Base-by-base conservation (phyloP, 805 yeast species). In the Candida broadrunensis region DNA sequence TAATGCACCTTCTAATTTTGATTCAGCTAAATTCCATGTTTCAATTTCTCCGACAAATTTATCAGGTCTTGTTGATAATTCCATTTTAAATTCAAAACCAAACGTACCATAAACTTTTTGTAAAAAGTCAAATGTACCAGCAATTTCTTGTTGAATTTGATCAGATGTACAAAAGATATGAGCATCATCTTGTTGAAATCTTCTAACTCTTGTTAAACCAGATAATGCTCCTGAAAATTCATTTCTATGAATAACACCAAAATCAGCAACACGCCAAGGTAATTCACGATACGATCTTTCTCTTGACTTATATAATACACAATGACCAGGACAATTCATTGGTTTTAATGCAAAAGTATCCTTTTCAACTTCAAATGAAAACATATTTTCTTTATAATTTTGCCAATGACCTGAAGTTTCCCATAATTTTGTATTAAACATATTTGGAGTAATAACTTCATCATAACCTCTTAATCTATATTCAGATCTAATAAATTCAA, bases 101-200 rank as follows among this genome's bases (percentile, higher is more conserved):
- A 93, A 89, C 33, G 85, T 81, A 55, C 97, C 96, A 64, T 93
- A 91, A 26, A 90, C 78, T 54, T 76, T 80, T 58, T 86, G 73
- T 67, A 91, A 75, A 75, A 91, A 90, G 59, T 88, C 95, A 59
- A 91, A 86, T 42, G 87, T 82, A 45, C 83, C 83, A 38, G 80
- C 78, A 50, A 91, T 88, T 72, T 91, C 98, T 39, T 70, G 64
- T 61, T 82, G 95, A 54, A 91, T 88, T 74, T 91, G 98, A 48
- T 85, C 95, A 52, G 78, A 82, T 41, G 88, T 82, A 76, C 98
- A 93, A 85, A 91, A 91, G 52, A 91, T 91, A 66, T 91, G 99
- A 36, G 97, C 97, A 70, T 91, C 99, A 67, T 91, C 99, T 73
- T 91, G 99, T 70, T 91, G 99, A 86, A 91, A 91, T 70, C 98